A percentile compares a stretch with the other conserved stretches of the same genome.
Evolutionary conservation across 2,329 filamentous ascomycete species (phyloP).

Genomic region (Neofusicoccum kwambonambiense): DNA sequence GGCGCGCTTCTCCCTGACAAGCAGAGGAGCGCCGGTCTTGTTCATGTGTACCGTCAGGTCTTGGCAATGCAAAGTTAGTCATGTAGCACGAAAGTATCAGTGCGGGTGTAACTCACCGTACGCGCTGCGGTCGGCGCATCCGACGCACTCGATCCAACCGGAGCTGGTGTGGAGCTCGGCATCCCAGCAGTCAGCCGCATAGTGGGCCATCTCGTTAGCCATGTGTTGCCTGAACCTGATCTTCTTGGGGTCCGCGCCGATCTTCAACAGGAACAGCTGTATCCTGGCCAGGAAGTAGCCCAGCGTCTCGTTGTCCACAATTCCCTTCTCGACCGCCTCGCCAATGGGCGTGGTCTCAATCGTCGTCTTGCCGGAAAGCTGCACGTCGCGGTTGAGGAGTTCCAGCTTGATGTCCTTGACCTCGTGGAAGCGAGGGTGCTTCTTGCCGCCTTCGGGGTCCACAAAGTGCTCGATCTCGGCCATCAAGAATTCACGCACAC

Average conservation of each 20-base stretch:
- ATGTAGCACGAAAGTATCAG: conserved; percentile 84
- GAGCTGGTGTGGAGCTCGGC: conserved; percentile 87
- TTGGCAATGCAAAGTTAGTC: conserved; percentile 45
- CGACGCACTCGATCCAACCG: conserved; percentile 98
- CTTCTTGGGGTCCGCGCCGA: conserved; percentile 84
- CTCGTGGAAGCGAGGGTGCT: conserved; percentile 83
- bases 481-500: conserved; percentile 97
- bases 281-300: conserved; percentile 97
- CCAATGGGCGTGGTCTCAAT: conserved; percentile 75
- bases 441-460: conserved; percentile 91
- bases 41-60: conserved; percentile 86
- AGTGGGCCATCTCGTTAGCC: conserved; percentile 87
- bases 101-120: conserved; percentile 60
- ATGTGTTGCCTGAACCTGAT: conserved; percentile 97
- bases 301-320: conserved; percentile 96
- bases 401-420: conserved; percentile 80
- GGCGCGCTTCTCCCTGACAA: conserved; percentile 78
- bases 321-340: conserved; percentile 75
- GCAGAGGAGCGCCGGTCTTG: conserved; percentile 78
- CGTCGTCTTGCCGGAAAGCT: conserved; percentile 80
- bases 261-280: conserved; percentile 81
- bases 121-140: conserved; percentile 91
- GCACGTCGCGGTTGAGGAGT: conserved; percentile 79
- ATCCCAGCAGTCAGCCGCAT: conserved; percentile 97
- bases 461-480: conserved; percentile 99